Evolutionary conservation across 2,329 filamentous ascomycete genomes (phyloP).

Genomic region (Coleophoma cylindrospora): DNA sequence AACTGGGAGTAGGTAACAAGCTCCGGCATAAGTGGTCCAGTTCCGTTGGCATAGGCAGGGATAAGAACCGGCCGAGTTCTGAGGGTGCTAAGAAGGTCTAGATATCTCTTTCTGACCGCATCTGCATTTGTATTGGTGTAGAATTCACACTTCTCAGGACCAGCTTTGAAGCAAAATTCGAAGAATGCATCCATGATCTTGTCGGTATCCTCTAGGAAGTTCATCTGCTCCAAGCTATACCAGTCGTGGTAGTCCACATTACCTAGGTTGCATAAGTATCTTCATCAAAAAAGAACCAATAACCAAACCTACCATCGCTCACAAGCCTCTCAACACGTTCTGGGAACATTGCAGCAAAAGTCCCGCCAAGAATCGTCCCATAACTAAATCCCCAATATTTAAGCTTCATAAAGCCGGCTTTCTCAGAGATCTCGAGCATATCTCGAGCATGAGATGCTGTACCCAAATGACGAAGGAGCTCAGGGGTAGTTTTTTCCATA

Average conservation of each 20-base stretch:
- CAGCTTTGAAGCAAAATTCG: constrained; percentile 24
- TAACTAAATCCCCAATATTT: constrained; percentile 49
- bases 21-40: constrained; percentile 12
- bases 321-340: constrained; percentile 35
- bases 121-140: constrained; percentile 13
- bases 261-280: too few relatives aligned
- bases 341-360: constrained; percentile 38
- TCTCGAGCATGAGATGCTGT: constrained; percentile 27
- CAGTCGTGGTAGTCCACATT: constrained; percentile 21
- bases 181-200: constrained; percentile 22
- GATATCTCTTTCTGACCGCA: constrained; percentile 17
- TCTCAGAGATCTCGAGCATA: constrained; percentile 27
- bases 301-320: constrained; percentile 16
- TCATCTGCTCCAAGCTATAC: constrained; percentile 29
- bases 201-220: constrained; percentile 32
- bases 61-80: constrained; percentile 26
- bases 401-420: constrained; percentile 25
- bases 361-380: constrained; percentile 37
- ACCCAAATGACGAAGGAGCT: constrained; percentile 8
- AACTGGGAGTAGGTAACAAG: constrained; percentile 24
- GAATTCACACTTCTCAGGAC: constrained; percentile 22
- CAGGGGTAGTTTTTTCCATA: not conserved
- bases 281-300: too few relatives aligned
- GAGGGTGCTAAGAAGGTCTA: constrained; percentile 33
- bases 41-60: constrained; percentile 1